These are phyloP conservation scores for Taphrina communis DNA, from an alignment of 1,139 yeast genomes.

Conservation along the genomic window DNA sequence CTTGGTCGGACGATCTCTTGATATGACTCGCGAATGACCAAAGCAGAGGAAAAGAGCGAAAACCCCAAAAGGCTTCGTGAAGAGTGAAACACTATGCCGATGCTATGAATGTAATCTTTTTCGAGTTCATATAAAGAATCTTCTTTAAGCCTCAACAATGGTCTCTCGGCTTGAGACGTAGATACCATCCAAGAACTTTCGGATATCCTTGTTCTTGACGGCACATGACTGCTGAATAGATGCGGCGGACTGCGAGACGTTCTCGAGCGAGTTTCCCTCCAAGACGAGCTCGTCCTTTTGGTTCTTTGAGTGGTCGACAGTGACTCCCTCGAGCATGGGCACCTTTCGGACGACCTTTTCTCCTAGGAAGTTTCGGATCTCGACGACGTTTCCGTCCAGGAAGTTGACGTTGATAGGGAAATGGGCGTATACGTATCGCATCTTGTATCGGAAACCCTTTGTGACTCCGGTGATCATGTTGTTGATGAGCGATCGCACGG, in stretches of 20 bases:
- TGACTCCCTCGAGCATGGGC: constrained; percentile 87
- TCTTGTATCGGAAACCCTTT: constrained; percentile 93
- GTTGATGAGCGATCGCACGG: constrained; percentile 91
- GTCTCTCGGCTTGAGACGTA: constrained; percentile 96
- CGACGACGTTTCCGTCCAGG: constrained; percentile 75
- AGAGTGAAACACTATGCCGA: constrained; percentile 26
- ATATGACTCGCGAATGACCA: constrained; percentile 30
- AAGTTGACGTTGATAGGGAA: constrained; percentile 99
- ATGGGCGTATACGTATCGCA: constrained; percentile 99
- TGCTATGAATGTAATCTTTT: constrained; percentile 18
- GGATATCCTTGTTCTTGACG: constrained; percentile 99
- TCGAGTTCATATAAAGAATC: not conserved
- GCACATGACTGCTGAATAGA: constrained; percentile 98
- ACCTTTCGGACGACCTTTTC: constrained; percentile 94
- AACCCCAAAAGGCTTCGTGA: not conserved
- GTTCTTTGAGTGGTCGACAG: constrained; percentile 74
- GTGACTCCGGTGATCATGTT: constrained; percentile 99
- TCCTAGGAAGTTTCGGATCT: constrained; percentile 99
- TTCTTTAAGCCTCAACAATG: constrained; percentile 61
- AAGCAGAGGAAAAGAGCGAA: constrained; percentile 15
- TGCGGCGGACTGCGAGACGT: constrained; percentile 98
- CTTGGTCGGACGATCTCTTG: constrained; percentile 36
- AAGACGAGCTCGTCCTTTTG: constrained; percentile 95
- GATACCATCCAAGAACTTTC: constrained; percentile 97
- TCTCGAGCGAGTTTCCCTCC: constrained; percentile 96